These are phyloP conservation scores for Pseudogymnoascus sp. DNA, from an alignment of 2,329 filamentous ascomycete genomes.

Conservation along the genomic window DNA sequence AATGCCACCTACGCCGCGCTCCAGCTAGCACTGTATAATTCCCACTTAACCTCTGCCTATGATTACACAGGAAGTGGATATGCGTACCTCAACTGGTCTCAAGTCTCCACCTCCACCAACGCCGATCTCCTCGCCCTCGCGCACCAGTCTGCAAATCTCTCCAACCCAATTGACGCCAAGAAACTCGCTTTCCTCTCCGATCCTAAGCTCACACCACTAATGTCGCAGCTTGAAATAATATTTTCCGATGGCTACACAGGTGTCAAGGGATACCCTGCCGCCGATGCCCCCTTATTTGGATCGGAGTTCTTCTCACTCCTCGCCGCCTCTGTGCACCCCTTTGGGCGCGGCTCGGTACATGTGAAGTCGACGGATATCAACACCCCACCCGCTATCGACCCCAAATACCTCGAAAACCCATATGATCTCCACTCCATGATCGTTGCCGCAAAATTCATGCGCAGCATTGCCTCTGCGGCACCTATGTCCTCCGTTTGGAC, in stretches of 20 bases:
- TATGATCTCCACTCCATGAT: constrained; percentile 39
- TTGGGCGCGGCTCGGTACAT: constrained; percentile 52
- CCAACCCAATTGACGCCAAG: constrained; percentile 31
- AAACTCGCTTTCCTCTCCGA: constrained; percentile 36
- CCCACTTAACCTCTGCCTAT: constrained; percentile 16
- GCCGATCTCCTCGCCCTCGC: constrained; percentile 29
- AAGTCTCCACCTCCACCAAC: constrained; percentile 30
- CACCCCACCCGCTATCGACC: constrained; percentile 42
- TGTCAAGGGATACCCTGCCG: constrained; percentile 21
- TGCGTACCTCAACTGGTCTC: constrained; percentile 37
- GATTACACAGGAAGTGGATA: constrained; percentile 30
- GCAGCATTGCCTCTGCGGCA: constrained; percentile 17
- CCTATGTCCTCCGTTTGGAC: constrained; percentile 18
- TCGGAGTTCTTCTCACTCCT: constrained; percentile 30
- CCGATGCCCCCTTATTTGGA: constrained; percentile 15
- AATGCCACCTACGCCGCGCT: constrained; percentile 27
- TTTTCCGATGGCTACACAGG: constrained; percentile 41
- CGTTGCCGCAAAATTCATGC: constrained; percentile 17
- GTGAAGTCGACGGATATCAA: constrained; percentile 37
- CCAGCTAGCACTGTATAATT: constrained; percentile 27
- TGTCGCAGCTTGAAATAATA: constrained; percentile 23
- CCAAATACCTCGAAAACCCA: constrained; percentile 45
- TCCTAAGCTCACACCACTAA: constrained; percentile 10
- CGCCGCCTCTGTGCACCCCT: constrained; percentile 47
- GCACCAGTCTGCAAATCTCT: constrained; percentile 25